Base-by-base conservation (phyloP, 805 yeast species). In the Saturnispora halmiae region DNA sequence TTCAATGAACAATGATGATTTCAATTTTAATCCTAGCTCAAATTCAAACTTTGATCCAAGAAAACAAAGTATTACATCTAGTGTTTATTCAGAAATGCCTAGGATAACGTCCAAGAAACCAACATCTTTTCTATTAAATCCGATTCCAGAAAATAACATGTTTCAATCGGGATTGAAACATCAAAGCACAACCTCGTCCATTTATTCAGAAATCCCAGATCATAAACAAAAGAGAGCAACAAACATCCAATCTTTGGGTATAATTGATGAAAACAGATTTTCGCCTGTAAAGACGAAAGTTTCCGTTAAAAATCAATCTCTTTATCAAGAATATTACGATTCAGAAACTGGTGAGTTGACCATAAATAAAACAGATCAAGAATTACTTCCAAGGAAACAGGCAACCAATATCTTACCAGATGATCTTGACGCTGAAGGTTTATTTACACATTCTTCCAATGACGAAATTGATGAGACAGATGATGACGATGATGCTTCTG, bases 401-500 rank as follows among this genome's bases (percentile, higher is more conserved):
- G 25, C 25, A 34, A 20, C 24, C 24, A 31, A 11, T 4, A 19
- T 19, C 20, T 19, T 31, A 20, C 25, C 22, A 6, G 22, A 19
- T 13, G 22, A 18, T 19, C n/a, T 19, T 4, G n/a, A 19, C n/a
- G 24, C 14, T 31, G n/a, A 13, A 19, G 34, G 20, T 31, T 19
- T 20, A 16, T 31, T 31, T 19, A 11, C 13, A 7, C 13, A 24
- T 10, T 24, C 26, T 24, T 7, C 6, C 13, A 6, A 28, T 11
- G 11, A 24, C 11, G 36, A 31, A 13, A 7, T 25, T 8, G 43
- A 31, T 7, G 53, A 46, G 20, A 56, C 54, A 6, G 53, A 46
- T 19, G 56, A 55, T 26, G 52, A 46, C 11, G 58, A 57, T 28
- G 63, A 59, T 40, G 59, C 62, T 2, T 60, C 65, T 4, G 61